These are phyloP conservation scores for Akanthomyces uredinophilus DNA, from an alignment of 2,329 filamentous ascomycete species.

Conservation along the genomic window DNA sequence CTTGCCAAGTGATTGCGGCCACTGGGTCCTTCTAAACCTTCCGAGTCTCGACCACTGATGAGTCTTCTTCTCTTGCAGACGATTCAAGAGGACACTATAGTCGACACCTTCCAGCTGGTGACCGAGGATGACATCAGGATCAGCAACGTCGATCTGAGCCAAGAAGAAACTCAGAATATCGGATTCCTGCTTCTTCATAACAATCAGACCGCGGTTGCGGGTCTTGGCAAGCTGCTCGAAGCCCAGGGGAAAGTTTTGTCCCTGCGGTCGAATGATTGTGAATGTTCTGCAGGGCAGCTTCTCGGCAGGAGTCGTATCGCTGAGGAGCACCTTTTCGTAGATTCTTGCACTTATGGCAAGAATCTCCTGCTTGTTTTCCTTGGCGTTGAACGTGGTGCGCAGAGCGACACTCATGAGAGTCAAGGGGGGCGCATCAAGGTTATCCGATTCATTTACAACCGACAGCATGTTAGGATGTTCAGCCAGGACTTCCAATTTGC, in stretches of 20 bases:
- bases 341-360: conserved; percentile 85
- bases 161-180: conserved; percentile 85
- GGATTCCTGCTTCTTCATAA: conserved; percentile 75
- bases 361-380: conserved; percentile 95
- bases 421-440: conserved; percentile 75
- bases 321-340: conserved; percentile 84
- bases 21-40: conserved; percentile 73
- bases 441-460: conserved; percentile 70
- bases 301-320: conserved; percentile 82
- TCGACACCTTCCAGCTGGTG: conserved; percentile 97
- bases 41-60: conserved; percentile 94
- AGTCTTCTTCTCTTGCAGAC: conserved; percentile 83
- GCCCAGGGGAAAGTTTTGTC: conserved; percentile 71
- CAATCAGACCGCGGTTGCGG: conserved; percentile 71
- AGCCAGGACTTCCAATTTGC: conserved; percentile 82
- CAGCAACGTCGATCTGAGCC: conserved; percentile 78
- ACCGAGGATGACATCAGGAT: conserved; percentile 90
- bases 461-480: conserved; percentile 72
- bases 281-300: conserved; percentile 86
- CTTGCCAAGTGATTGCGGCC: conserved; percentile 83
- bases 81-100: conserved; percentile 82
- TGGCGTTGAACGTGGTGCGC: conserved; percentile 80
- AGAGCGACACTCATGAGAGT: conserved; percentile 95
- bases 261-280: conserved; percentile 80
- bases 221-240: conserved; percentile 73